Conservation (phyloP, 2,329 filamentous ascomycete species). For the Pseudocercospora pini-densiflorae region DNA sequence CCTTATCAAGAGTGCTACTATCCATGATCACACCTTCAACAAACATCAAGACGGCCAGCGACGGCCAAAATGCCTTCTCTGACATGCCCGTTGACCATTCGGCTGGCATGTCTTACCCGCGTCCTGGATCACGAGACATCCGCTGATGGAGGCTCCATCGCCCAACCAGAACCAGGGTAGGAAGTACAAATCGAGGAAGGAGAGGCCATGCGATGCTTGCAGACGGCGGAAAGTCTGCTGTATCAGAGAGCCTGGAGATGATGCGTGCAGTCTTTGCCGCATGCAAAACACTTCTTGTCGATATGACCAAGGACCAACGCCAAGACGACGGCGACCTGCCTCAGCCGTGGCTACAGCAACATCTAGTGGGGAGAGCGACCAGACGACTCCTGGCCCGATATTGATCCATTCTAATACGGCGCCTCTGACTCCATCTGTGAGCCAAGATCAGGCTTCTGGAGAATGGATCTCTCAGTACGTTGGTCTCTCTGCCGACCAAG, state of each 20-base stretch:
- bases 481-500: slow-evolving; percentile 28
- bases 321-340: slow-evolving; percentile 25
- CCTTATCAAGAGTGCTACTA: slow-evolving; percentile 7
- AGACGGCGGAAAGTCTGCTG: slow-evolving; percentile 32
- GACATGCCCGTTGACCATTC: slow-evolving; percentile 9
- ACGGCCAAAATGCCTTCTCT: slow-evolving; percentile 11
- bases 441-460: not conserved
- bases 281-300: slow-evolving; percentile 28
- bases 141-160: slow-evolving; percentile 15
- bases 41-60: slow-evolving; percentile 12
- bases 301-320: slow-evolving; percentile 31
- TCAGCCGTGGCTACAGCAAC: not conserved
- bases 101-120: slow-evolving; percentile 10
- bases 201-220: slow-evolving; percentile 31
- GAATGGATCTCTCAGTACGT: slow-evolving; percentile 32
- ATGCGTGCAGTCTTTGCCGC: slow-evolving; percentile 29
- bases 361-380: slow-evolving; percentile 5
- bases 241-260: slow-evolving; percentile 30
- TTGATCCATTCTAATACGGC: not conserved
- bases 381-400: slow-evolving; percentile 3
- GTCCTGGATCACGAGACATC: slow-evolving; percentile 7
- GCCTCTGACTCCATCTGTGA: not conserved
- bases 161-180: slow-evolving; percentile 23
- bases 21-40: not conserved
- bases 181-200: slow-evolving; percentile 32